A percentile compares a stretch with the other conserved stretches of the same genome.
phyloP scores from a whole-genome alignment of 352 stramenopile genomes.

The Phytophthora palmivora region DNA sequence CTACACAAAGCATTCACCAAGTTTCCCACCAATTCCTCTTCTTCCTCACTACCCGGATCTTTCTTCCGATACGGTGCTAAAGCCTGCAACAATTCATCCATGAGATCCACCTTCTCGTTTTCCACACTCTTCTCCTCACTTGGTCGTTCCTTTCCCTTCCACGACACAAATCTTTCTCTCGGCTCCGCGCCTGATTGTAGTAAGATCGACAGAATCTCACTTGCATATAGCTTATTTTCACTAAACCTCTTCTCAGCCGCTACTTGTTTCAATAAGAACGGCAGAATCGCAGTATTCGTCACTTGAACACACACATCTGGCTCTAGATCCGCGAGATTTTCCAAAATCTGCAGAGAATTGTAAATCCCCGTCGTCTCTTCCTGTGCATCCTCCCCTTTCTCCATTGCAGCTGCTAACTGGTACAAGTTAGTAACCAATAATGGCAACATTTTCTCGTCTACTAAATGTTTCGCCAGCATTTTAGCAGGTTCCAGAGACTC shows the following conservation, averaged over 20 bases:
- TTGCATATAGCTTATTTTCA: constrained; percentile 86
- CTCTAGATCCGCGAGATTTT: constrained; percentile 75
- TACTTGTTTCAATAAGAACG: constrained; percentile 66
- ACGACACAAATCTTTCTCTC: constrained; percentile 54
- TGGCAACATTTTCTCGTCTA: constrained; percentile 67
- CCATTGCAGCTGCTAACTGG: constrained; percentile 36
- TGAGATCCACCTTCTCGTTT: constrained; percentile 61
- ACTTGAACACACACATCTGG: constrained; percentile 57
- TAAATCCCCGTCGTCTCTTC: constrained; percentile 80
- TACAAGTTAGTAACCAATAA: constrained; percentile 59
- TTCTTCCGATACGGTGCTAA: constrained; percentile 90
- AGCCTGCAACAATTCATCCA: constrained; percentile 93
- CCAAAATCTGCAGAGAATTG: constrained; percentile 83
- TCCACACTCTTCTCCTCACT: constrained; percentile 24
- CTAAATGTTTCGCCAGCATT: constrained; percentile 56
- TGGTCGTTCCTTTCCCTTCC: constrained; percentile 16
- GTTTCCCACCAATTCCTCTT: constrained; percentile 95
- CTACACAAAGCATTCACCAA: constrained; percentile 90
- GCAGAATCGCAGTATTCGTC: constrained; percentile 59
- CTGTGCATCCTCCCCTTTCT: constrained; percentile 23
- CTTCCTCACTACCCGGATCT: constrained; percentile 74
- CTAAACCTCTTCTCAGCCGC: constrained; percentile 43
- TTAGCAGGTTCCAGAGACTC: constrained; percentile 49
- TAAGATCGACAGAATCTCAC: constrained; percentile 88
- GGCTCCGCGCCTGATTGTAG: constrained; percentile 62